phyloP scores from a whole-genome alignment of 495 filamentous ascomycete species.

The Pyronema omphalodes region DNA sequence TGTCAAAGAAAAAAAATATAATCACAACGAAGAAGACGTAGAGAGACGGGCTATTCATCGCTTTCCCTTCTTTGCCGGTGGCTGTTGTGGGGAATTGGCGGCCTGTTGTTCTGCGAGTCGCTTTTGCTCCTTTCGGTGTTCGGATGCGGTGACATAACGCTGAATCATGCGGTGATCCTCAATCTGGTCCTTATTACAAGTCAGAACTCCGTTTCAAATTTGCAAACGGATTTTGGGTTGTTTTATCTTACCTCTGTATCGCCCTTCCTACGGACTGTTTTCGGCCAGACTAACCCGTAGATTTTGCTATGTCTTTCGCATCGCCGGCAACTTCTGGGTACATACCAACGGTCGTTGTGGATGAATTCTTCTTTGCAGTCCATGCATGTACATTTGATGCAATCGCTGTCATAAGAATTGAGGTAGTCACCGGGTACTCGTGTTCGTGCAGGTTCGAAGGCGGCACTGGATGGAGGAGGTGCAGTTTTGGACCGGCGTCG shows the following conservation, averaged over 20 bases:
- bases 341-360: conserved; percentile 69
- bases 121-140: conserved; percentile 17
- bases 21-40: no score
- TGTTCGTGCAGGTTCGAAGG: conserved; percentile 22
- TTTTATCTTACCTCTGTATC: conserved; percentile 45
- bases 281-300: conserved; percentile 89
- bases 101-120: conserved; percentile 11
- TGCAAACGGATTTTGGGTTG: not conserved
- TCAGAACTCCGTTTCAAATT: not conserved
- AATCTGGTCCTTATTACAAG: conserved; percentile 13
- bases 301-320: conserved; percentile 93
- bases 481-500: not conserved
- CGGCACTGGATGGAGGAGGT: not conserved
- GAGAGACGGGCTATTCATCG: not conserved
- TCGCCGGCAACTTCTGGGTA: conserved; percentile 64
- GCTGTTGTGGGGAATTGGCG: not conserved
- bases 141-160: conserved; percentile 17
- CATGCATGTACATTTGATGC: conserved; percentile 40
- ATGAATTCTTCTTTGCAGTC: conserved; percentile 68
- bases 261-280: conserved; percentile 57
- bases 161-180: conserved; percentile 21
- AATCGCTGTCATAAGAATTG: conserved; percentile 30
- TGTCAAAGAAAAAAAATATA: no score
- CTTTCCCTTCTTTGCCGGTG: not conserved
- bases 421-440: conserved; percentile 61